A percentile compares a stretch with the other conserved stretches of the same genome.
These are phyloP conservation scores for Phytophthora sansomeana DNA, from an alignment of 352 stramenopile genomes.

Conservation along the genomic window DNA sequence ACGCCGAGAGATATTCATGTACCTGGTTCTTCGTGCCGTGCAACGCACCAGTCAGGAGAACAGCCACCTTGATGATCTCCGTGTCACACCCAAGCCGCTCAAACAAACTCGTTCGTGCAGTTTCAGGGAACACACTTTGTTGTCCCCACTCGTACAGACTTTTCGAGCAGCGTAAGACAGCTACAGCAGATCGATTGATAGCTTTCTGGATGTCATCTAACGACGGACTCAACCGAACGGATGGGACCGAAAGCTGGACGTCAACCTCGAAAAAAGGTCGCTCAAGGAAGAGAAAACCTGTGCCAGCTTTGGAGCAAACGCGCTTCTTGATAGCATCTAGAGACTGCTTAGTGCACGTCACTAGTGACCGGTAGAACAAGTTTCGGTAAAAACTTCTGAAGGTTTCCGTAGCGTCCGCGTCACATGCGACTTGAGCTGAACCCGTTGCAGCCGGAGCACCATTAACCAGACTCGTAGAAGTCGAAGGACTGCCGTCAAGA, in stretches of 20 bases:
- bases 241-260: constrained; percentile 85
- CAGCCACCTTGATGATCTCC: constrained; percentile 90
- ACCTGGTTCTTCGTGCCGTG: constrained; percentile 89
- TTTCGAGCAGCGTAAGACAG: constrained; percentile 86
- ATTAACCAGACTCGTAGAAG: background rate
- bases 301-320: constrained; percentile 80
- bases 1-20: constrained; percentile 81
- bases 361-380: constrained; percentile 81
- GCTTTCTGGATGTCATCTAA: constrained; percentile 88
- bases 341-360: constrained; percentile 84
- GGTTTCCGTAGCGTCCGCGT: constrained; percentile 47
- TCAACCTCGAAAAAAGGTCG: constrained; percentile 90
- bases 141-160: constrained; percentile 84
- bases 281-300: constrained; percentile 84
- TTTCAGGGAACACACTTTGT: constrained; percentile 64
- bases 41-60: constrained; percentile 84
- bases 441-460: background rate
- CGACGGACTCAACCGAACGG: constrained; percentile 77
- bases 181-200: constrained; percentile 83
- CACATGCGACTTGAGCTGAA: constrained; percentile 30
- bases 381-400: constrained; percentile 85
- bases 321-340: constrained; percentile 87
- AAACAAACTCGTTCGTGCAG: constrained; percentile 68
- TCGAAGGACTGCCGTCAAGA: constrained; percentile 44
- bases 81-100: constrained; percentile 87